Conservation (phyloP, 1,139 yeast genomes). For the Blastobotrys proliferans region DNA sequence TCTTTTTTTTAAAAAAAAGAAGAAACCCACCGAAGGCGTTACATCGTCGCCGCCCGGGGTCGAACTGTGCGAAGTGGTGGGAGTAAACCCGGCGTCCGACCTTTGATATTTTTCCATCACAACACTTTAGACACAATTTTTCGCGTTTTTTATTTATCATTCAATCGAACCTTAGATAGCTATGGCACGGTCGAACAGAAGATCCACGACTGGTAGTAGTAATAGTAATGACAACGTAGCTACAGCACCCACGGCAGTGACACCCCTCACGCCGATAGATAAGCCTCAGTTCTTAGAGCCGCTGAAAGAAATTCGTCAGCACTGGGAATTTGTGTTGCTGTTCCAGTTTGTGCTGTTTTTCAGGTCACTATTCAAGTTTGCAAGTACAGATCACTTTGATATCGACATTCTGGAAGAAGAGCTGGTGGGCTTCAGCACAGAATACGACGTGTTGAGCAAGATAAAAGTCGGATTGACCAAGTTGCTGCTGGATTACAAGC, state of each 20-base stretch:
- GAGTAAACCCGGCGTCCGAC: too few relatives aligned
- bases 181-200: too few relatives aligned
- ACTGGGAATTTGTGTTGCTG: conserved; percentile 28
- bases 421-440: conserved; percentile 22
- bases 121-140: too few relatives aligned
- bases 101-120: too few relatives aligned
- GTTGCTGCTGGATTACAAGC: conserved; percentile 18
- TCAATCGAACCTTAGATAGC: too few relatives aligned
- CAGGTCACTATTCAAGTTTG: conserved; percentile 21
- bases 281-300: conserved; percentile 21
- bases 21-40: too few relatives aligned
- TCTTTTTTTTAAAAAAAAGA: too few relatives aligned
- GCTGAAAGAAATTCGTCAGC: conserved; percentile 25
- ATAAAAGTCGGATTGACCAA: conserved; percentile 16
- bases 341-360: conserved; percentile 29
- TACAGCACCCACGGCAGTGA: background rate
- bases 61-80: too few relatives aligned
- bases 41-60: too few relatives aligned
- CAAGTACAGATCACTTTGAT: conserved; percentile 19
- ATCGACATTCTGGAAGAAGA: conserved; percentile 33
- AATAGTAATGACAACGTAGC: background rate
- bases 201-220: background rate
- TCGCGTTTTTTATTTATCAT: too few relatives aligned
- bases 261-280: too few relatives aligned
- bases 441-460: conserved; percentile 17